Evolutionary conservation across 2,329 filamentous ascomycete genomes (phyloP), one percentile per base, ranked within the genome.

Genomic region (Nothophoma quercina): DNA sequence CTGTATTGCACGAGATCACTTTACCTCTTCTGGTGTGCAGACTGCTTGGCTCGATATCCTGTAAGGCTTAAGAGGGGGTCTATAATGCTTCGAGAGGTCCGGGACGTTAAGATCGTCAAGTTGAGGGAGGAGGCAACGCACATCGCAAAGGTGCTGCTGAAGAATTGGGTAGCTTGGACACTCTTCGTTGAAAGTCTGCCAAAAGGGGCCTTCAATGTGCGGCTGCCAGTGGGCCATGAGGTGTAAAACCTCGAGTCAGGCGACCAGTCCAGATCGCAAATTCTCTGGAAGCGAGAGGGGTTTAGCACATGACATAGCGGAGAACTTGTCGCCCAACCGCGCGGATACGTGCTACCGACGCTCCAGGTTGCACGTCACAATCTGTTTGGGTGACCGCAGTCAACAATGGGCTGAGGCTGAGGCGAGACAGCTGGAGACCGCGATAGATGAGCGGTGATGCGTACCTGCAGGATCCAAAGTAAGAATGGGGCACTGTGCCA

Each of bases 121-220:
- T 15, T 38, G 3, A 28, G 42, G 40, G 23, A 19, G 26, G 29
- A 34, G 22, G 13, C 33, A 18, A 9, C 7, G 26, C 29, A 19
- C 18, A 35, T 21, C 25, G 52, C 47, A 13, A 21, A 10, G 18
- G 19, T 44, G 42, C 25, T 61, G 16, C 21, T 58, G 41, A 52
- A 54, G 25, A 58, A 62, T 16, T 65, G 57, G 49, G 42, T 56
- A 16, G 51, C 50, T n/a, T 62, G 58, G 51, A 23, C 43, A 7
- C n/a, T 60, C 15, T 55, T 61, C n/a, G 42, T 52, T 5, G 55
- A 64, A 13, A 13, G n/a, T 13, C 39, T 59, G 28, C 40, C 58
- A 19, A 35, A 39, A 47, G 16, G 50, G 32, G 50, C 41, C 15
- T 51, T 58, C 29, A 19, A 7, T 2, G 30, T 47, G 8, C 26